phyloP scores from a whole-genome alignment of 768 basidiomycete species.

The Cytidiella melzeri region DNA sequence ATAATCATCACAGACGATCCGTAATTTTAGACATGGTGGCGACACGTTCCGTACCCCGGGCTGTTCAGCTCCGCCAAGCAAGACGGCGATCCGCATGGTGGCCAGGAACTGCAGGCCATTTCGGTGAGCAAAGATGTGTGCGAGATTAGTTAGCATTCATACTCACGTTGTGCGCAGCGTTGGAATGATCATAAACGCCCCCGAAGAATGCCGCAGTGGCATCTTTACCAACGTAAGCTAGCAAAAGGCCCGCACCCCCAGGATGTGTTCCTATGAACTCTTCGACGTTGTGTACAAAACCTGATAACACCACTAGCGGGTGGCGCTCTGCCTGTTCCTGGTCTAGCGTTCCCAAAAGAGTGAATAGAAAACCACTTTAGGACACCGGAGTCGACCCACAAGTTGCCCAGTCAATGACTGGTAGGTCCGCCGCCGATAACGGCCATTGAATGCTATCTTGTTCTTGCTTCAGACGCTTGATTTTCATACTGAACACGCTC shows the following conservation, averaged over 20 bases:
- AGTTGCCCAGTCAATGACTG: constrained; percentile 81
- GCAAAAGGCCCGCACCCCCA: constrained; percentile 78
- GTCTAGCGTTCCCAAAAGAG: too few relatives aligned
- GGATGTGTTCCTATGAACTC: constrained; percentile 88
- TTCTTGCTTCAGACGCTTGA: constrained; percentile 76
- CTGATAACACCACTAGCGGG: constrained; percentile 79
- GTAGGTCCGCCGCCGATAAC: constrained; percentile 65
- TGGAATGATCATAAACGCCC: constrained; percentile 84
- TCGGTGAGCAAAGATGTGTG: not conserved
- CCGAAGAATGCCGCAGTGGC: constrained; percentile 94
- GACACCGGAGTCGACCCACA: constrained; percentile 40
- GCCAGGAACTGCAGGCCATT: constrained; percentile 35
- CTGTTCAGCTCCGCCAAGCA: constrained; percentile 48
- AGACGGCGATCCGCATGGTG: constrained; percentile 55
- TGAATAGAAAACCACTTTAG: constrained; percentile 3
- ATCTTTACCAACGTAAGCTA: constrained; percentile 83
- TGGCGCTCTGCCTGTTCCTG: constrained; percentile 70
- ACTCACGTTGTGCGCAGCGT: constrained; percentile 75
- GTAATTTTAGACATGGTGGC: constrained; percentile 30
- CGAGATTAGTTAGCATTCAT: not conserved
- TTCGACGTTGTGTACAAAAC: constrained; percentile 89
- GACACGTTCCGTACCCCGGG: constrained; percentile 39
- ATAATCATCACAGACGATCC: constrained; percentile 3
- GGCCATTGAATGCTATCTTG: constrained; percentile 81
- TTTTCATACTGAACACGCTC: constrained; percentile 89